Conservation (phyloP, 345 rosid species). For the sweet orange (Citrus sinensis) region DNA sequence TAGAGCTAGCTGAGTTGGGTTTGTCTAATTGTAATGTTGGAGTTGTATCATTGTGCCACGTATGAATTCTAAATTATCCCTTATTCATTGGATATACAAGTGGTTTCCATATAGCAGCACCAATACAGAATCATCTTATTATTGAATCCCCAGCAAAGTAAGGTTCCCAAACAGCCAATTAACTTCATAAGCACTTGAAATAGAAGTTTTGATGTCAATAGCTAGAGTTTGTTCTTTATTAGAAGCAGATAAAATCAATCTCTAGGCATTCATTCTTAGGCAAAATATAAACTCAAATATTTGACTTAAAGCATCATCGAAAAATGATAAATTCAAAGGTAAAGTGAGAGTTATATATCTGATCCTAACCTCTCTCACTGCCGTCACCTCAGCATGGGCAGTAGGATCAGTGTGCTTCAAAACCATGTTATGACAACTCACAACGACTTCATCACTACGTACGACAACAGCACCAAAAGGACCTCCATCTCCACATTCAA, state of each 20-base stretch:
- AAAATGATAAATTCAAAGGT: background rate
- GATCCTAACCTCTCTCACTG: constrained; percentile 80
- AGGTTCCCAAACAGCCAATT: background rate
- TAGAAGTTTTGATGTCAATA: background rate
- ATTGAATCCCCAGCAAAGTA: background rate
- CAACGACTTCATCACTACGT: constrained; percentile 66
- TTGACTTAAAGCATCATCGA: background rate
- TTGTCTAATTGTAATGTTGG: too few species aligned
- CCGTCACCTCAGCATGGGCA: constrained; percentile 97
- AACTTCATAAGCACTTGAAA: background rate
- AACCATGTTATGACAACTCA: constrained; percentile 97
- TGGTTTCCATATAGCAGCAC: background rate
- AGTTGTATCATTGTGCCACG: background rate
- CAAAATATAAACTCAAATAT: background rate
- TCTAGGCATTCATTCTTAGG: background rate
- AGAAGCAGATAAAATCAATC: background rate
- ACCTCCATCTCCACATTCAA: constrained; percentile 95
- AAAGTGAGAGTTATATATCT: background rate
- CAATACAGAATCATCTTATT: background rate
- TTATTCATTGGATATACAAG: background rate
- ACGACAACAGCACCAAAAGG: constrained; percentile 99
- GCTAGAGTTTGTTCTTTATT: background rate
- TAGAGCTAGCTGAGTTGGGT: too few species aligned
- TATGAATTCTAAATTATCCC: background rate
- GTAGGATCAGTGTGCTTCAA: constrained; percentile 85